Evolutionary conservation across 106 monocot genomes (phyloP).

Genomic region (Dendrobium catenatum): DNA sequence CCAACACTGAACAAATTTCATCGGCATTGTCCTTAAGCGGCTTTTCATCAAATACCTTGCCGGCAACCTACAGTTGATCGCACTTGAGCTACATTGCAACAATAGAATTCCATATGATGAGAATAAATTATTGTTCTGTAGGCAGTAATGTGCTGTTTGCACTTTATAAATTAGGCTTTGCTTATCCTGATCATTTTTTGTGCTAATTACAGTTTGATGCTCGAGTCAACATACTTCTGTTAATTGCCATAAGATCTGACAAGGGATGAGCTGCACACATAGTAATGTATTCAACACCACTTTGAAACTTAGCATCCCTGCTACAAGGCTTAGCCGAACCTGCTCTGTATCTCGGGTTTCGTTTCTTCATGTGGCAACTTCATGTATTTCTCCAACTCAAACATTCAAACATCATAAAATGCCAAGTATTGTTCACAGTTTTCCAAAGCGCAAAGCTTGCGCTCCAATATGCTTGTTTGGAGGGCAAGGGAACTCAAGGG

Average conservation of each 20-base stretch:
- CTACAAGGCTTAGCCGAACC: neutral
- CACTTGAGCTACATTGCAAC: too few relatives aligned
- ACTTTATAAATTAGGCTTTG: neutral
- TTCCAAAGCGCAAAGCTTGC: neutral
- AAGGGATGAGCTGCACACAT: neutral
- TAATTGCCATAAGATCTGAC: neutral
- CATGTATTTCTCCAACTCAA: neutral
- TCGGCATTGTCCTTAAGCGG: too few relatives aligned
- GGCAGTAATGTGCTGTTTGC: too few relatives aligned
- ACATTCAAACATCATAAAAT: neutral
- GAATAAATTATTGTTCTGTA: too few relatives aligned
- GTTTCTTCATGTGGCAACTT: neutral
- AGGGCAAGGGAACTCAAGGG: slow-evolving; percentile 1
- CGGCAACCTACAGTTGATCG: too few relatives aligned
- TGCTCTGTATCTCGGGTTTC: neutral
- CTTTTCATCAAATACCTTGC: too few relatives aligned
- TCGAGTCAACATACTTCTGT: neutral
- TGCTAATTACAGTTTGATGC: neutral
- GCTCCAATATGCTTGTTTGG: slow-evolving; percentile 8
- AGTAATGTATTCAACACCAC: neutral
- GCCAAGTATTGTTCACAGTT: neutral
- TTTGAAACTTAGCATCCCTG: neutral
- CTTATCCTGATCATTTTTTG: neutral
- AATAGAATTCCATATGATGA: too few relatives aligned
- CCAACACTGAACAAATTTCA: too few relatives aligned